Percentiles rank a stretch among this genome's conserved stretches.
phyloP scores from a whole-genome alignment of 2,329 filamentous ascomycete genomes.

The Colletotrichum simmondsii region DNA sequence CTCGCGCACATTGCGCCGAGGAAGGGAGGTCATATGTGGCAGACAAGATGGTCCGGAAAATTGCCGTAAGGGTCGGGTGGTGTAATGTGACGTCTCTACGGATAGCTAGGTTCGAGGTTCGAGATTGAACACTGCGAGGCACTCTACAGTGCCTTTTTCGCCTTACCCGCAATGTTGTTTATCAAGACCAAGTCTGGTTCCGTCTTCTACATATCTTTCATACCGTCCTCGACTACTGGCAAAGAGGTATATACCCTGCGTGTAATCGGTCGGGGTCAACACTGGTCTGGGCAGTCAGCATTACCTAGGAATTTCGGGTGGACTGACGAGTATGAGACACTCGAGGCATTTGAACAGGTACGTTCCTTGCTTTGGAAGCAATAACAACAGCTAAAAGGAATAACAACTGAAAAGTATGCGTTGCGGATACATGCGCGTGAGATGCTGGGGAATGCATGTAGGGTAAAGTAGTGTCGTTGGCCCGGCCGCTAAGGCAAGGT shows the following conservation, averaged over 20 bases:
- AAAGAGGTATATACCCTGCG: background rate
- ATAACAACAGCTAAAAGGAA: background rate
- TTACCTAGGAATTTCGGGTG: too few species aligned
- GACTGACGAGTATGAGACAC: background rate
- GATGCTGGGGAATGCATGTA: background rate
- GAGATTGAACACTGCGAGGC: background rate
- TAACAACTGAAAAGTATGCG: too few species aligned
- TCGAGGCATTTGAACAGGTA: background rate
- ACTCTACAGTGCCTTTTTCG: background rate
- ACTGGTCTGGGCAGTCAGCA: background rate
- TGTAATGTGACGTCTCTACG: too few species aligned
- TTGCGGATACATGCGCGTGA: background rate
- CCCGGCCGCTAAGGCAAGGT: background rate
- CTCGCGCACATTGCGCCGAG: conserved; percentile 1
- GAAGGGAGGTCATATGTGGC: background rate
- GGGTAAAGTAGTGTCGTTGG: background rate
- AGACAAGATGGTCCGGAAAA: background rate
- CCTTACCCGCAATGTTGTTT: background rate
- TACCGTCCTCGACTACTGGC: too few species aligned
- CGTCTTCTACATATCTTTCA: background rate
- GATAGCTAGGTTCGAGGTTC: background rate
- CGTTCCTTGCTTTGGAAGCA: background rate
- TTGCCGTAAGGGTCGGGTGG: background rate
- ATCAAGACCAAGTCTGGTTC: background rate
- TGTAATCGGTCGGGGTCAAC: background rate